A percentile compares a stretch with the other conserved stretches of the same genome.
Evolutionary conservation across 495 filamentous ascomycete species (phyloP).

Genomic region (Penicillium ochrochloron): DNA sequence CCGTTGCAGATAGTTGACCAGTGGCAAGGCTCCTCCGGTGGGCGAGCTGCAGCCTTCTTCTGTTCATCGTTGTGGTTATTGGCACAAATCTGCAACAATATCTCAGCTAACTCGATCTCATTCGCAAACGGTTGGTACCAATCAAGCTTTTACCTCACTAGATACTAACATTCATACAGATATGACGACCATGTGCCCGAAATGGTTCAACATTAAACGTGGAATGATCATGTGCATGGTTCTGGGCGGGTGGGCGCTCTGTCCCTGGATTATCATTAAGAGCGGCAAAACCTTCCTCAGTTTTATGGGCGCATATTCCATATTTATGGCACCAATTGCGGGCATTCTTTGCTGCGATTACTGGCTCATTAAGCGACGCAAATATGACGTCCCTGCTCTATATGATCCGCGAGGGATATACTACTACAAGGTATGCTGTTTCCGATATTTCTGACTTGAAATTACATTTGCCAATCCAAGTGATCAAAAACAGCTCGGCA

Average conservation of each 20-base stretch:
- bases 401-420: slow-evolving; percentile 56
- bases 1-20: slow-evolving; percentile 54
- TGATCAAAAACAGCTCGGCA: no score
- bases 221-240: slow-evolving; percentile 59
- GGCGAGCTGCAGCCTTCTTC: slow-evolving; percentile 61
- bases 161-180: not conserved
- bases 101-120: slow-evolving; percentile 60
- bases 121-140: slow-evolving; percentile 11
- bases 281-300: slow-evolving; percentile 53
- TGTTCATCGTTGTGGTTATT: slow-evolving; percentile 24
- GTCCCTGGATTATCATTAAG: slow-evolving; percentile 67
- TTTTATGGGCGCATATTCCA: slow-evolving; percentile 59
- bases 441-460: no score
- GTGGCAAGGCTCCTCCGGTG: slow-evolving; percentile 46
- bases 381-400: slow-evolving; percentile 53
- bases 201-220: slow-evolving; percentile 62
- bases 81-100: slow-evolving; percentile 20
- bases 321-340: slow-evolving; percentile 42
- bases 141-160: no score
- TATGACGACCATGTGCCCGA: slow-evolving; percentile 56
- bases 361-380: slow-evolving; percentile 50
- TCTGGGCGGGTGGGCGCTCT: slow-evolving; percentile 59
- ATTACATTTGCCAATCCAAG: no score
- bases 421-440: slow-evolving; percentile 16
- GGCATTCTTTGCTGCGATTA: slow-evolving; percentile 55